Base-by-base conservation (phyloP, 208 protist species). In the Wallacemonas sp. region DNA sequence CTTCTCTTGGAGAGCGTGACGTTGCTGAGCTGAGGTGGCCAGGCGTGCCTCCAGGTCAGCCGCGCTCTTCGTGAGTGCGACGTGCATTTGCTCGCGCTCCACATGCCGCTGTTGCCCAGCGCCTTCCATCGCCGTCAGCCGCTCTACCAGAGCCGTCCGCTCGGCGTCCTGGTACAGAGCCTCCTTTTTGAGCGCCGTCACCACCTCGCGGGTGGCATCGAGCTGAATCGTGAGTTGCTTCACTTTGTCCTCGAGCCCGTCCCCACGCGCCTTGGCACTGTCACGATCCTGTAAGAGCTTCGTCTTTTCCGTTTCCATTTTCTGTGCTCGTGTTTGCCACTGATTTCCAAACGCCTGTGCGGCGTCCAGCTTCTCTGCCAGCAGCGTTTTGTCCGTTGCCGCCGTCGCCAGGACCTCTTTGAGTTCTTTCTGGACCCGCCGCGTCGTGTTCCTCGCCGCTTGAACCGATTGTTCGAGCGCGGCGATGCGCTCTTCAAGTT, bases 11-110 rank as follows among this genome's bases (percentile, higher is more conserved):
- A 75, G 34, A 36, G 0, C n/a, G 12, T 44, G 36, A 15, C 53
- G 33, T 22, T 75, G 56, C 5, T 14, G 4, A 2, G 17, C 26
- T 3, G 72, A 11, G 1, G 5, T 22, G 6, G 38, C 66, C 34
- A 75, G 64, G 2, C 36, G 64, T n/a, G 11, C 21, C 5, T 61
- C 53, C 15, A 62, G 49, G 2, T 69, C 51, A 1, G 26, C n/a
- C 26, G 51, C 5, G 41, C 34, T 41, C 30, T 58, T 34, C 12
- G 28, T 9, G 12, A 58, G 6, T 31, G 41, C 19, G n/a, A 42
- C 17, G 3, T 58, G 51, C 15, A 58, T 6, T 5, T 30, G 51
- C 17, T 21, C 33, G 19, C 34, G 47, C 2, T 69, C n/a, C 11
- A 31, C 26, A 24, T 55, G 46, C 11, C 46, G 51, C n/a, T 60